Base-by-base conservation (phyloP, 129 eudicot species). In the Flaveria trinervia region DNA sequence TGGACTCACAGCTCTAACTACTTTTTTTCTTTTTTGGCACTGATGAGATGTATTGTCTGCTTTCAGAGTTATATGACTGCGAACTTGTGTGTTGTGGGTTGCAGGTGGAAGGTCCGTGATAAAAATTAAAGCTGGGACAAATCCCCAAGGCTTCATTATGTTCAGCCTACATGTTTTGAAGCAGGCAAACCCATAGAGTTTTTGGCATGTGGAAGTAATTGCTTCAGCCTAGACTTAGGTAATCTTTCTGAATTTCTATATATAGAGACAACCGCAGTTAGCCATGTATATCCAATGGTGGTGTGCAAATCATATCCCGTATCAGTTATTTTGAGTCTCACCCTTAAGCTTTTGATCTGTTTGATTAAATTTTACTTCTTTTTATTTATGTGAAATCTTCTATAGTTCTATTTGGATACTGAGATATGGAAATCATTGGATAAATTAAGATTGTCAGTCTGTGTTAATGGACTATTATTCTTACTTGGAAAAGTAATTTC, bases 101-200 rank as follows among this genome's bases (percentile, higher is more conserved):
- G 72, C 88, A 89, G 96, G 88, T 82, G 96, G 93, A 82, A 75
- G 82, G 33, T 88, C 96, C 1, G 90, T 93, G 68, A 73, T 86
- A 68, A 82, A 85, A 79, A 71, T 86, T 49, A 86, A 80, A 80
- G 79, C 79, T 65, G 83, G 68, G 23, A 83, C 67, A 68, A 86
- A 48, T 75, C 88, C 68, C 98, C 98, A 23, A 87, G 82, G 83
- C 97, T 93, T 80, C 96, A 93, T 75, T 93, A 83, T 72, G 81
- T 90, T 46, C 83, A 89, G 64, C 98, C 98, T 80, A 71, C 88
- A 36, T 90, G 85, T 73, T 90, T 93, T 84, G 98, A 90, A 88
- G 98, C 97, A 65, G 98, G 98, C 48, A 89, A 85, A 80, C 96
- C 98, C 54, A 86, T 93, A 81, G 89, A 93, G 65, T 86, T 93